Evolutionary conservation across 192 early-diverging fungal genomes (phyloP), one percentile per base, ranked within the genome.

Genomic region (Coemansia sp.): DNA sequence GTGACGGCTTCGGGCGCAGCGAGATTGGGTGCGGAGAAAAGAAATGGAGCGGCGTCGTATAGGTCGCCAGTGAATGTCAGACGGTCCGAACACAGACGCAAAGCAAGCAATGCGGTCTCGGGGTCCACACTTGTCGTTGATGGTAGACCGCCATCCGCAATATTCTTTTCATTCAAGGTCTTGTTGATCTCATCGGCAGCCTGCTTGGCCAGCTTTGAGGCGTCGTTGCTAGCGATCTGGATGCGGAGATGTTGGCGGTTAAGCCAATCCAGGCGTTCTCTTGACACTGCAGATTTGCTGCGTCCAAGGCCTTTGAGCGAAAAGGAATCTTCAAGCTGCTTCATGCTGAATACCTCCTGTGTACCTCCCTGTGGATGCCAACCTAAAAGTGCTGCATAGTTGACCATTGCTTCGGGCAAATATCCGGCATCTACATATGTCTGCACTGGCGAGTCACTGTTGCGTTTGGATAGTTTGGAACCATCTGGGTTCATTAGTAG

Each of bases 401-500:
- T 97, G 19, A 89, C 78, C 9, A 97, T 64, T 0, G 92, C 86
- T 54, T 88, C 82, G 1, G 92, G 89, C 14, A 92, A 64, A 55
- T 91, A 94, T 2, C 94, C 92, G 19, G 80, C 82, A 37, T 83
- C 82, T 15, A 78, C 78, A 45, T 91, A 87, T 2, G 86, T 80
- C 67, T 87, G 82, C n/a, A 89, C 80, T 3, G 64, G 65, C 0
- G 59, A 65, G 69, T 93, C 88, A 9, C 81, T 78, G n/a, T 87
- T 81, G 36, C 94, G 78, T 64, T 95, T 97, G n/a, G 90, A 93
- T 9, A 95, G 78, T 58, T 97, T 95, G 9, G 83, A 66, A 3
- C 88, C 87, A 61, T 91, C 84, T 2, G 72, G 58, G 55, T 92
- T 92, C 32, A 94, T 74, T 37, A 97, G 78, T 23, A 97, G 77